phyloP scores from a whole-genome alignment of 257 asterid species.

The Gentiana straminea region DNA sequence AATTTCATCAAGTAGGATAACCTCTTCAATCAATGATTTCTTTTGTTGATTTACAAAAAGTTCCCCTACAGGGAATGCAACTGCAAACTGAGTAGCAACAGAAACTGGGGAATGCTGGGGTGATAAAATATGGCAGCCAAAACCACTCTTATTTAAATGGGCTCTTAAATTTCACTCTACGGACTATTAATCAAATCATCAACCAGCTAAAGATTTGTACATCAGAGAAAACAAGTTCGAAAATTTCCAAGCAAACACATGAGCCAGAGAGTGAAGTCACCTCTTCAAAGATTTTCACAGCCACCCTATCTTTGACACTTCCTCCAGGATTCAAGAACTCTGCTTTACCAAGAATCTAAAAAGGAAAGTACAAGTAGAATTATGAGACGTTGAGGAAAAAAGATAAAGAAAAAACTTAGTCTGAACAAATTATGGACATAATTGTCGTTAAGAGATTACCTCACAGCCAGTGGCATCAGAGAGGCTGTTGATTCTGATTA shows the following conservation, averaged over 20 bases:
- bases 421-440: too few relatives aligned
- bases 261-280: constrained; percentile 16
- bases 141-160: too few relatives aligned
- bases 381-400: too few relatives aligned
- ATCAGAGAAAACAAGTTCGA: not conserved
- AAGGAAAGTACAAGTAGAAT: not conserved
- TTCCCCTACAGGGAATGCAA: too few relatives aligned
- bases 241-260: constrained; percentile 4
- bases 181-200: not conserved
- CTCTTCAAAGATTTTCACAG: constrained; percentile 88
- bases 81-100: too few relatives aligned
- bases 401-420: too few relatives aligned
- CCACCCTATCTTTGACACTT: constrained; percentile 92
- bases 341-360: constrained; percentile 86
- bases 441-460: constrained; percentile 20
- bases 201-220: not conserved
- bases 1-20: too few relatives aligned
- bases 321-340: constrained; percentile 98
- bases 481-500: constrained; percentile 81
- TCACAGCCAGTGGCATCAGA: constrained; percentile 92
- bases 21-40: too few relatives aligned
- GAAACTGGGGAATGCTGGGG: too few relatives aligned
- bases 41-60: too few relatives aligned
- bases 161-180: not conserved
- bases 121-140: too few relatives aligned